Conservation (phyloP, 495 filamentous ascomycete species). For the Daldinia childiae region DNA sequence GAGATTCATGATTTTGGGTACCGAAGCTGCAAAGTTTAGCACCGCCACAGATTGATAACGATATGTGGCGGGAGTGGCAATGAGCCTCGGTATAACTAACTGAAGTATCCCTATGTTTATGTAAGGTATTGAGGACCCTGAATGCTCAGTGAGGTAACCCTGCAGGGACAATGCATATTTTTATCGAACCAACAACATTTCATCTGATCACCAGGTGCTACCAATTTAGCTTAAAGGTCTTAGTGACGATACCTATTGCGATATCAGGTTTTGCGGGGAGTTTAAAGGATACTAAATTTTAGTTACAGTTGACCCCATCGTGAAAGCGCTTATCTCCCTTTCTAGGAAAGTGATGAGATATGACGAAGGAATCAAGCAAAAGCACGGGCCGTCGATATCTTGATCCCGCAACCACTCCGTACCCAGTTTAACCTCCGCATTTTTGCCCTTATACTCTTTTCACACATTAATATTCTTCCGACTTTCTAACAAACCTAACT, state of each 20-base stretch:
- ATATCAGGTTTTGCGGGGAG: conserved; percentile 1
- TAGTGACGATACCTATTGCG: not conserved
- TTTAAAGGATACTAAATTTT: conserved; percentile 25
- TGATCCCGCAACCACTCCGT: not conserved
- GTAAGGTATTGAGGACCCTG: too few species aligned
- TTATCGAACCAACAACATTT: not conserved
- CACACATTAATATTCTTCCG: not conserved
- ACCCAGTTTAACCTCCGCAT: conserved; percentile 2
- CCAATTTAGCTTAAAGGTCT: too few species aligned
- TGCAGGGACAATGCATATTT: not conserved
- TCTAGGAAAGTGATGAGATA: conserved; percentile 4
- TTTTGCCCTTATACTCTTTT: conserved; percentile 4
- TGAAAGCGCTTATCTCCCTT: conserved; percentile 6
- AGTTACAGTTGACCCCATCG: conserved; percentile 18
- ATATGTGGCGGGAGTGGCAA: conserved; percentile 1
- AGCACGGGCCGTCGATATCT: conserved; percentile 17
- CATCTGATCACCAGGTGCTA: conserved; percentile 1
- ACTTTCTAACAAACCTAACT: not conserved
- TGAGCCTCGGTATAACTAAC: not conserved
- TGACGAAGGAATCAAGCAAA: conserved; percentile 3
- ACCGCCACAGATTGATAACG: not conserved
- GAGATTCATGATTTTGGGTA: not conserved
- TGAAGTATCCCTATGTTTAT: too few species aligned
- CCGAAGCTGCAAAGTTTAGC: not conserved
- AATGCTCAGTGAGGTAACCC: not conserved